These are phyloP conservation scores for Polychytrium aggregatum DNA, from an alignment of 192 early-diverging fungal genomes.

Conservation along the genomic window DNA sequence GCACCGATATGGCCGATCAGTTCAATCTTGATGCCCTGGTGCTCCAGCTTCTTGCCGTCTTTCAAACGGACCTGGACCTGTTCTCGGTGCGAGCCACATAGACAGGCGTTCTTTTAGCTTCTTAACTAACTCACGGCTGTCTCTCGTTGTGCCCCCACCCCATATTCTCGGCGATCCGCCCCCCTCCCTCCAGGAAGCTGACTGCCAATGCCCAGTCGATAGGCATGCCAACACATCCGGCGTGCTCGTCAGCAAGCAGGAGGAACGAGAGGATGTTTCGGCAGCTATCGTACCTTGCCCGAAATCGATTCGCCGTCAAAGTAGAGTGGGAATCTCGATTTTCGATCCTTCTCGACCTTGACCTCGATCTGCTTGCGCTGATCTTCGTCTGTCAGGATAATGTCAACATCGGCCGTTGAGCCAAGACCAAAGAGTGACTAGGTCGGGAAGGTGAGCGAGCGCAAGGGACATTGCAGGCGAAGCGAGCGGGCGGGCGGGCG, in stretches of 20 bases:
- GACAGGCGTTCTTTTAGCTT: too few species aligned
- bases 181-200: too few species aligned
- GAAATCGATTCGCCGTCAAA: conserved; percentile 90
- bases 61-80: conserved; percentile 63
- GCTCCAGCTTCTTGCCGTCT: conserved; percentile 93
- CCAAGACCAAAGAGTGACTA: conserved; percentile 43
- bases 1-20: conserved; percentile 96
- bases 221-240: too few species aligned
- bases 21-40: conserved; percentile 97
- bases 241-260: neutral
- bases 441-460: too few species aligned
- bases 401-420: conserved; percentile 69
- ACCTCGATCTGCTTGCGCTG: conserved; percentile 87
- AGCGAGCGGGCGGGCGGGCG: too few species aligned
- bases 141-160: too few species aligned
- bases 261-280: neutral
- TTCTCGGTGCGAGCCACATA: too few species aligned
- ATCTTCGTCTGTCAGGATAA: conserved; percentile 75
- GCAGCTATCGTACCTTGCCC: conserved; percentile 63
- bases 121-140: too few species aligned
- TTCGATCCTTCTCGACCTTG: conserved; percentile 84
- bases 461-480: too few species aligned
- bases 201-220: conserved; percentile 6
- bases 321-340: conserved; percentile 86
- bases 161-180: too few species aligned